Base-by-base conservation (phyloP, 345 rosid genomes). In the Litchi chinensis region DNA sequence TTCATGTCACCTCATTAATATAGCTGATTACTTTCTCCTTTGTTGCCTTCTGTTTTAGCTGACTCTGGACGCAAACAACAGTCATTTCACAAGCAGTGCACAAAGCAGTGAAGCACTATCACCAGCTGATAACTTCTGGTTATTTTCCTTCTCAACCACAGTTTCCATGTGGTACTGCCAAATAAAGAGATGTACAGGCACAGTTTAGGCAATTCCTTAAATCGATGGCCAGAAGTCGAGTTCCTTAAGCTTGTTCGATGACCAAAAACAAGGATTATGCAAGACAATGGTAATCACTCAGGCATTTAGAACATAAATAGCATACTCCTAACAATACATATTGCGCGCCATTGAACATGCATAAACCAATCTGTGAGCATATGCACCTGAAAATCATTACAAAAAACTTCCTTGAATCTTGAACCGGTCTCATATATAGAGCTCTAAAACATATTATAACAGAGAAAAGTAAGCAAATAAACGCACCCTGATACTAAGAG, bases 311-410 rank as follows among this genome's bases (percentile, higher is more conserved):
- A 71, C 46, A 57, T 22, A n/a, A 63, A 63, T 0, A 18, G 59
- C 9, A 75, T 18, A 52, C 62, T 80, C 32, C 83, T 83, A 44
- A 91, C 92, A 87, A 86, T 5, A 39, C 78, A 46, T 18, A 79
- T 66, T 48, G 70, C 1, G 80, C 62, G 18, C 82, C 80, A 16
- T 70, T 81, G 63, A 85, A 82, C 65, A 80, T 13, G 80, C 95
- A 93, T 70, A 92, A 74, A 76, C 94, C 92, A 43, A 93, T 79
- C 80, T 89, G 90, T n/a, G 87, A 69, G 79, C 96, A 93, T 65
- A 90, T 79, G 76, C 40, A 89, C 87, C 96, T 91, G 87, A 77
- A 79, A 32, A 71, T 52, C 62, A 56, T 43, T 32, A 26, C 37
- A 48, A n/a, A 37, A 69, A 41, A 66, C 1, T 67, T 63, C 13